Conservation (phyloP, 768 basidiomycete genomes). For the Hericium coralloides region DNA sequence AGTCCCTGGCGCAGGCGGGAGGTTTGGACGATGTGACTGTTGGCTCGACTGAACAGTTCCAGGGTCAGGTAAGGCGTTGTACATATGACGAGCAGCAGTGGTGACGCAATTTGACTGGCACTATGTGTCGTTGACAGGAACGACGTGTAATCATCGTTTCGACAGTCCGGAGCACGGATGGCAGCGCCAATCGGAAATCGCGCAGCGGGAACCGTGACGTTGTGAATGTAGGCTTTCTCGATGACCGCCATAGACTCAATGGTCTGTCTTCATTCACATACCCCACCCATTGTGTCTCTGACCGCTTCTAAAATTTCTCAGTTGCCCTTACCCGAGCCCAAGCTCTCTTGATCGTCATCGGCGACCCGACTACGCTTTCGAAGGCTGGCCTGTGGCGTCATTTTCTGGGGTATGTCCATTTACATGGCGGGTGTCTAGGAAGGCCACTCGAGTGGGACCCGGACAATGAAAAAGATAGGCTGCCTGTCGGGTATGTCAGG, state of each 20-base stretch:
- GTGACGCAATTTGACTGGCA: not conserved
- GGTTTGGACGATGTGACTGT: constrained; percentile 20
- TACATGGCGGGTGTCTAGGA: constrained; percentile 48
- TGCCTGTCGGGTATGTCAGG: not conserved
- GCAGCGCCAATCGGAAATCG: constrained; percentile 11
- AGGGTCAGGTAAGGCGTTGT: constrained; percentile 26
- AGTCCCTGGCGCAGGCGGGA: constrained; percentile 11
- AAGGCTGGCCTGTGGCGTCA: constrained; percentile 53
- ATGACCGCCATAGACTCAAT: constrained; percentile 29
- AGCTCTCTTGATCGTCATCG: constrained; percentile 48
- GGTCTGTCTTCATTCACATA: constrained; percentile 16
- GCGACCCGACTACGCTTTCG: constrained; percentile 45
- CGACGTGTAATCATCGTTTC: constrained; percentile 29
- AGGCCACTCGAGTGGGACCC: not conserved
- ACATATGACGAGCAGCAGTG: too few relatives aligned
- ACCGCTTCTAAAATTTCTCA: constrained; percentile 12
- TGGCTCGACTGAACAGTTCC: constrained; percentile 32
- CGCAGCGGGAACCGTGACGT: too few relatives aligned
- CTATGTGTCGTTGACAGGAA: constrained; percentile 18
- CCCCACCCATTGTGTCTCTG: too few relatives aligned
- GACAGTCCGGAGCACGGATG: constrained; percentile 26
- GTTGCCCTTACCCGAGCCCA: constrained; percentile 54
- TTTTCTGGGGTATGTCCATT: constrained; percentile 47
- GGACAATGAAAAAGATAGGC: not conserved
- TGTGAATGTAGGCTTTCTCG: constrained; percentile 25